Evolutionary conservation across 768 basidiomycete species (phyloP).

Genomic region (Lactarius pseudohatsudake): DNA sequence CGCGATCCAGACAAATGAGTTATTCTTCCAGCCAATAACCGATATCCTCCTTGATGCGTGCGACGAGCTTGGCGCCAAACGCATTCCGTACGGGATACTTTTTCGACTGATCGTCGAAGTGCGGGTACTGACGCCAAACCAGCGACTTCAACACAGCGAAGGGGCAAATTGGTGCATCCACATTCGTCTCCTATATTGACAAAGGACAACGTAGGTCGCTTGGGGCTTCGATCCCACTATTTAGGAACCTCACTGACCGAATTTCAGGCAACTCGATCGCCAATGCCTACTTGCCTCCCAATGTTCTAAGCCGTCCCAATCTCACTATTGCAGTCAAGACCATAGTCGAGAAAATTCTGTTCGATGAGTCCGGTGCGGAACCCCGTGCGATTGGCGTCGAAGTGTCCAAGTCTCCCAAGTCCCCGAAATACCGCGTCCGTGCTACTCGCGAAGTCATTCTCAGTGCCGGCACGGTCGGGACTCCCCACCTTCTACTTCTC

Average conservation of each 20-base stretch:
- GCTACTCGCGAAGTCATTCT: constrained; percentile 32
- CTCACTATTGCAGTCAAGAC: constrained; percentile 26
- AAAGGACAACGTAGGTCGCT: constrained; percentile 21
- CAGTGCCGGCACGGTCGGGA: constrained; percentile 30
- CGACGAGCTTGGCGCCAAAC: constrained; percentile 25
- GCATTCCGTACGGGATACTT: constrained; percentile 10
- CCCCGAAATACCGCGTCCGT: constrained; percentile 16
- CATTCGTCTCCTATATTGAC: constrained; percentile 17
- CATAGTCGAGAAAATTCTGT: constrained; percentile 20
- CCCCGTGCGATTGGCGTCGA: constrained; percentile 25
- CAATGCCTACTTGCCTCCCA: constrained; percentile 24
- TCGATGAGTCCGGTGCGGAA: constrained; percentile 21
- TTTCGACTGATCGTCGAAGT: background rate
- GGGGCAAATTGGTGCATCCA: constrained; percentile 22
- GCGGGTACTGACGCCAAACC: background rate
- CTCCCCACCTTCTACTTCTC: constrained; percentile 43
- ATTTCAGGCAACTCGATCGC: constrained; percentile 22
- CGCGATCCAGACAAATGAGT: background rate
- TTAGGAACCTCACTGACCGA: background rate
- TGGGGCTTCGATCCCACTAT: background rate
- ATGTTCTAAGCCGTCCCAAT: constrained; percentile 35
- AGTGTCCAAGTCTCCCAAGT: constrained; percentile 13
- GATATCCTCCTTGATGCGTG: constrained; percentile 17
- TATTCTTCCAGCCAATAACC: constrained; percentile 18
- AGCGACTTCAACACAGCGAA: constrained; percentile 27